Conservation (phyloP, 1,284 basidiomycete genomes). For the Ustilago loliicola region DNA sequence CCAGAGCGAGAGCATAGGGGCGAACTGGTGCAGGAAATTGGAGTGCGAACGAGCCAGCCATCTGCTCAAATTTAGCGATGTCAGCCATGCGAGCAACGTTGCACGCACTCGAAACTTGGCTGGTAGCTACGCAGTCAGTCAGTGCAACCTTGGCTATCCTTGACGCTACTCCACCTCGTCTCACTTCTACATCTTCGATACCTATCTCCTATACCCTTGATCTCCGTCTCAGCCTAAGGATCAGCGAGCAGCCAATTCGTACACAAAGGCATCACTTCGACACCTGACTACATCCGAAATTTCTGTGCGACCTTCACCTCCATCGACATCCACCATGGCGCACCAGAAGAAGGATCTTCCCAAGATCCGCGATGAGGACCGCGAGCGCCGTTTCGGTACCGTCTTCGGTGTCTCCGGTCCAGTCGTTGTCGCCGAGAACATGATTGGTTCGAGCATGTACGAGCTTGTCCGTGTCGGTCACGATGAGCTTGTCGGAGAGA, state of each 20-base stretch:
- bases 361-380: constrained; percentile 69
- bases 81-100: constrained; percentile 7
- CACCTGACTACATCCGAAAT: not conserved
- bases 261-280: not conserved
- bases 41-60: constrained; percentile 16
- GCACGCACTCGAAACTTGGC: constrained; percentile 17
- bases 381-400: constrained; percentile 62
- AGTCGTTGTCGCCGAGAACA: constrained; percentile 70
- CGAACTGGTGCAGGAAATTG: not conserved
- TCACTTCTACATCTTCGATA: constrained; percentile 1
- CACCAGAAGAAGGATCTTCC: constrained; percentile 67
- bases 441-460: constrained; percentile 70
- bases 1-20: constrained; percentile 3
- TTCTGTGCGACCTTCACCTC: constrained; percentile 1
- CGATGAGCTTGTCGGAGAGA: constrained; percentile 70
- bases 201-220: constrained; percentile 21
- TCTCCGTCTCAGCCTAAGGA: not conserved
- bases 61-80: not conserved
- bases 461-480: constrained; percentile 70
- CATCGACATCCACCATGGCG: constrained; percentile 51
- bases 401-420: constrained; percentile 70
- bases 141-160: constrained; percentile 8
- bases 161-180: constrained; percentile 8
- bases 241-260: not conserved
- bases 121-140: not conserved